Conservation (phyloP, 2,329 filamentous ascomycete species). For the Kalaharituber pfeilii region DNA sequence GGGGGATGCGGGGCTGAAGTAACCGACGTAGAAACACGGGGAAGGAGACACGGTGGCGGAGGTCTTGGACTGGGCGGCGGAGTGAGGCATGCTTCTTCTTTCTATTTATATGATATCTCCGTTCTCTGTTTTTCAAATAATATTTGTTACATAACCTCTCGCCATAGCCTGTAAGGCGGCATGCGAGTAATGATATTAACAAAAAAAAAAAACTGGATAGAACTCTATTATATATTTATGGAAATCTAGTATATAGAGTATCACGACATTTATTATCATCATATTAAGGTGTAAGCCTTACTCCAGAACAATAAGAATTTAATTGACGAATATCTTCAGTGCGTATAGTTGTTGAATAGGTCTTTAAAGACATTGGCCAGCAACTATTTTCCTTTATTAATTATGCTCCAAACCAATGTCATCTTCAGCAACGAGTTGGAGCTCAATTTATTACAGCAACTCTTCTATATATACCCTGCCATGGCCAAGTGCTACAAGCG, state of each 20-base stretch:
- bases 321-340: constrained; percentile 1
- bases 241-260: background rate
- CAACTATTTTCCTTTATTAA: background rate
- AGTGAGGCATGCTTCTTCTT: no score
- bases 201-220: no score
- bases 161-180: no score
- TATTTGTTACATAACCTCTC: no score
- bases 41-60: no score
- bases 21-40: no score
- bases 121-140: no score
- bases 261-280: background rate
- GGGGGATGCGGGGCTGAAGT: no score
- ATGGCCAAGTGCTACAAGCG: no score
- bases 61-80: no score
- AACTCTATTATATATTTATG: background rate
- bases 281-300: background rate
- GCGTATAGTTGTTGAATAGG: constrained; percentile 3
- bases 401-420: background rate
- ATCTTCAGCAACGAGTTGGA: background rate
- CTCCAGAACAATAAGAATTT: background rate
- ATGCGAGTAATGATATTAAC: no score
- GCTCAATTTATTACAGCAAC: background rate
- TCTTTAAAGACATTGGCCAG: constrained; percentile 1
- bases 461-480: constrained; percentile 3
- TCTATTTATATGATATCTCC: no score